phyloP scores from a whole-genome alignment of 176 grass and related monocot species.

The Elaeis guineensis region DNA sequence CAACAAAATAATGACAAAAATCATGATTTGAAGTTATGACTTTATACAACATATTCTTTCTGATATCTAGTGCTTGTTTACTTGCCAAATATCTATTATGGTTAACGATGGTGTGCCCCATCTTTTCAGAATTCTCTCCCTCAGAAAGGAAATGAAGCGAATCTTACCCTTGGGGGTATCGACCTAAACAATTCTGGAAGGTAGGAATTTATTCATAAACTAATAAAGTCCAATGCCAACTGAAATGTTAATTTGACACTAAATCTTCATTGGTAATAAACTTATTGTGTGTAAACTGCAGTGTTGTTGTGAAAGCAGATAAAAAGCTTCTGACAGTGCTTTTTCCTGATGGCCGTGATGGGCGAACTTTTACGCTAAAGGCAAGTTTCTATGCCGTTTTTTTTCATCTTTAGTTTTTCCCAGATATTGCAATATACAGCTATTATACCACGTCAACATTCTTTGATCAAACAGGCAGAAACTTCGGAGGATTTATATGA shows the following conservation, averaged over 20 bases:
- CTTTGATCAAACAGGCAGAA: conserved; percentile 59
- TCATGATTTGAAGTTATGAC: too few species aligned
- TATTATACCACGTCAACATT: background rate
- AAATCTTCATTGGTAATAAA: conserved; percentile 29
- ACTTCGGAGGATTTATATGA: conserved; percentile 82
- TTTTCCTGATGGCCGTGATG: conserved; percentile 86
- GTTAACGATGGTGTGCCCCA: too few species aligned
- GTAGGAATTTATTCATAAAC: conserved; percentile 29
- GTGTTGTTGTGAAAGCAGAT: conserved; percentile 93
- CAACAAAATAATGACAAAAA: too few species aligned
- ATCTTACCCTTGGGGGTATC: conserved; percentile 81
- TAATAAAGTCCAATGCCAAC: too few species aligned
- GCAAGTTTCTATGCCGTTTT: conserved; percentile 18
- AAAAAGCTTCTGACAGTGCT: conserved; percentile 81
- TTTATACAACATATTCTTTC: too few species aligned
- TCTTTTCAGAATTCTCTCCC: conserved; percentile 48
- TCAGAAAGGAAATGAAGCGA: conserved; percentile 62
- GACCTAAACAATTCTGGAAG: conserved; percentile 96
- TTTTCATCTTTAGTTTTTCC: conserved; percentile 10
- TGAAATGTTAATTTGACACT: conserved; percentile 1
- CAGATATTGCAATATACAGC: too few species aligned
- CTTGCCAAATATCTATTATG: too few species aligned
- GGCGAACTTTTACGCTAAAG: conserved; percentile 85
- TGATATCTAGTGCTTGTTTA: too few species aligned
- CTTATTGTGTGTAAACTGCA: conserved; percentile 22